Evolutionary conservation across 768 basidiomycete species (phyloP).

Genomic region (Boletus barrowsii): DNA sequence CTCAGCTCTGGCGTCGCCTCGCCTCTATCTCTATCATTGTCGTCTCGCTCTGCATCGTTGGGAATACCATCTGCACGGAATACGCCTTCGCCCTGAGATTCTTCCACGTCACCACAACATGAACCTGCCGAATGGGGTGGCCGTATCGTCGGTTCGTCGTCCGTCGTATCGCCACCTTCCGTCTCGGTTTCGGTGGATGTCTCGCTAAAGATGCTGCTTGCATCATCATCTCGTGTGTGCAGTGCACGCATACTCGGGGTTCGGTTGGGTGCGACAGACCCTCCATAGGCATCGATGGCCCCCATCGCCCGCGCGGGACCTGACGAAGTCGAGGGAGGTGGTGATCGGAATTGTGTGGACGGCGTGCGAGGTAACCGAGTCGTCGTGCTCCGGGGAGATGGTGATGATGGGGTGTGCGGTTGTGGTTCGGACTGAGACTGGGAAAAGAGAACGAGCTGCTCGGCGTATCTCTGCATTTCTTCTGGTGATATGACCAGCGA

Average conservation of each 20-base stretch:
- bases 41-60: slow-evolving; percentile 16
- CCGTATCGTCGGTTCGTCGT: slow-evolving; percentile 82
- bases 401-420: slow-evolving; percentile 22
- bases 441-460: slow-evolving; percentile 78
- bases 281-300: slow-evolving; percentile 52
- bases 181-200: slow-evolving; percentile 48
- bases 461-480: slow-evolving; percentile 95
- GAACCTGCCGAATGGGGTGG: slow-evolving; percentile 42
- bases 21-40: slow-evolving; percentile 28
- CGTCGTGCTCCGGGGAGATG: slow-evolving; percentile 23
- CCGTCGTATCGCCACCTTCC: slow-evolving; percentile 60
- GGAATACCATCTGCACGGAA: slow-evolving; percentile 18
- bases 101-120: slow-evolving; percentile 38
- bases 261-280: slow-evolving; percentile 35
- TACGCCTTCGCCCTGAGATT: slow-evolving; percentile 30
- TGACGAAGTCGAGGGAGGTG: slow-evolving; percentile 15
- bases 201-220: slow-evolving; percentile 36
- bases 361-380: slow-evolving; percentile 19
- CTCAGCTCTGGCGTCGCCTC: slow-evolving; percentile 33
- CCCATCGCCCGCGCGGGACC: slow-evolving; percentile 50
- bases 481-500: slow-evolving; percentile 78
- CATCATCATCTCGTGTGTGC: slow-evolving; percentile 29
- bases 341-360: slow-evolving; percentile 19
- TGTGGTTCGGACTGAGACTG: slow-evolving; percentile 44
- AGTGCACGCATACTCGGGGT: slow-evolving; percentile 26